A percentile compares a stretch with the other conserved stretches of the same genome.
Evolutionary conservation across 1,139 yeast genomes (phyloP).

Genomic region (Suhomyces wounanorum): DNA sequence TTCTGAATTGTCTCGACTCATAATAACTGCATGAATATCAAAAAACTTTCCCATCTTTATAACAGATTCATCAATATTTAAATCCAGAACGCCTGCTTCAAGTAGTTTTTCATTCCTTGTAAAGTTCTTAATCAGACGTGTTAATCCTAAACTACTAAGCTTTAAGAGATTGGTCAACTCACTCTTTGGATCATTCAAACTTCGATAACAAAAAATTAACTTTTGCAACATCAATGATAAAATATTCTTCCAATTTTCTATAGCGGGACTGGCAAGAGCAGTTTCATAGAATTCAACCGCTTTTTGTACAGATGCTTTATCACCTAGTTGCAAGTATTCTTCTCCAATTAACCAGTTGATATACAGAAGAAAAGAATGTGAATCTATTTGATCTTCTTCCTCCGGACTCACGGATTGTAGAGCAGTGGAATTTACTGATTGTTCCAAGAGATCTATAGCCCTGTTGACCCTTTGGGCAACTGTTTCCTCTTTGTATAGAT

Average conservation of each 20-base stretch:
- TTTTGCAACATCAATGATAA: conserved; percentile 23
- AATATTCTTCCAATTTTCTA: conserved; percentile 18
- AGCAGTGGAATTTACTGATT: conserved; percentile 19
- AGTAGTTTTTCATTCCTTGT: conserved; percentile 1
- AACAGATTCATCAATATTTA: conserved; percentile 2
- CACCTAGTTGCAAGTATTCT: conserved; percentile 31
- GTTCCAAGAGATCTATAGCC: conserved; percentile 32
- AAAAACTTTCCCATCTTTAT: conserved; percentile 1
- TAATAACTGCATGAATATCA: conserved; percentile 2
- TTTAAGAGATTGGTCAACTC: conserved; percentile 5
- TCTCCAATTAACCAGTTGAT: conserved; percentile 54
- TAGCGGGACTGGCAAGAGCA: conserved; percentile 19
- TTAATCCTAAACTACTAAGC: neutral
- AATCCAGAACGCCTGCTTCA: neutral
- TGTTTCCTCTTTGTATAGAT: conserved; percentile 10
- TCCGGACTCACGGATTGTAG: neutral
- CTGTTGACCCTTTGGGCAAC: neutral
- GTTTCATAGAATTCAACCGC: conserved; percentile 45
- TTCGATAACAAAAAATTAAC: conserved; percentile 29
- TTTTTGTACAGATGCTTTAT: conserved; percentile 28
- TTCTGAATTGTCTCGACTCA: conserved; percentile 13
- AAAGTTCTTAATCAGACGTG: neutral
- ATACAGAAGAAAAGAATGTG: conserved; percentile 36
- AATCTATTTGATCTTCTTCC: conserved; percentile 6
- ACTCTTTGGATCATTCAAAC: conserved; percentile 11